Base-by-base conservation (phyloP, 2,329 filamentous ascomycete genomes). In the Xylaria arbuscula region DNA sequence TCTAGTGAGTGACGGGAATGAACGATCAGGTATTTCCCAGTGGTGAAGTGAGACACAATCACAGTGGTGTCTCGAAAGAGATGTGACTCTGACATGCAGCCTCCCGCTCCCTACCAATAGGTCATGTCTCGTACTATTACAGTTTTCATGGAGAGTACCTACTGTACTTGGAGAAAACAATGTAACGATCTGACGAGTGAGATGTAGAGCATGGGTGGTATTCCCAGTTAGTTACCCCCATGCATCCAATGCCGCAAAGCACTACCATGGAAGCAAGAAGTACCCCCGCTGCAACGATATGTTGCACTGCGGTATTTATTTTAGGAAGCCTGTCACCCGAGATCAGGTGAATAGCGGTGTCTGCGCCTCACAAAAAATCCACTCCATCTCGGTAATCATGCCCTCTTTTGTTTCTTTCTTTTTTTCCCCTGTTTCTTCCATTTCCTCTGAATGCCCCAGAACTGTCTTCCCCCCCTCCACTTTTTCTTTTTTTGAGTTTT, bases 61-160 rank as follows among this genome's bases (percentile, higher is more conserved):
- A 40, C 36, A 34, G 28, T 58, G 42, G 45, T 57, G 64, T 64
- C 56, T 67, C 54, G 53, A 59, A 62, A 61, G 15, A 62, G 47
- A 68, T 64, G 61, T 24, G 32, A 70, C 61, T 67, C 60, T 62
- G 24, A 4, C 61, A 64, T 68, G 68, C 68, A 68, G 64, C 65
- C 40, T 50, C 9, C 65, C 68, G 42, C 55, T 61, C 40, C 48
- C 42, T 45, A 61, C 19, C 50, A 45, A 42, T n/a, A 61, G 36
- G 24, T 19, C 50, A 61, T 60, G 51, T 60, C 2, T 17, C 22
- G 11, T 57, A 24, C 22, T 48, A 15, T 9, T 45, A 32, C 51
- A 28, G 28, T 28, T 28, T 28, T 2, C 28, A 28, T 28, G 28
- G 28, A 5, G 28, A 28, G 28, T 28, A 28, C 28, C 5, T 28